Percentiles rank a stretch among this genome's conserved stretches.
Conservation (phyloP, 768 basidiomycete species). For the Podaxis pistillaris region DNA sequence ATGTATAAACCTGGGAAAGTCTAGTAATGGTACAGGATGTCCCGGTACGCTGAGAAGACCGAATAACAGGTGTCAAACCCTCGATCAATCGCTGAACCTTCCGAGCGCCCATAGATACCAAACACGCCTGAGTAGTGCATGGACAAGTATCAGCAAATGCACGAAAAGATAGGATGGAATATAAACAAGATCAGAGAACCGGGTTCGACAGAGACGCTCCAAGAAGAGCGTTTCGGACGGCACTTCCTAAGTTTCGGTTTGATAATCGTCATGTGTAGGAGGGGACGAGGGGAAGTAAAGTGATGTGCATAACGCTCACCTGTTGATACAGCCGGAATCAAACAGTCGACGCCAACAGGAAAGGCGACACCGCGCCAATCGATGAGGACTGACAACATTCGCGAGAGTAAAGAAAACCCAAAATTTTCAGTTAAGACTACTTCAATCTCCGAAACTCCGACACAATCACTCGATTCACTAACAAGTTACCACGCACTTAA, state of each 20-base stretch:
- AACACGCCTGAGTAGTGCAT: not conserved
- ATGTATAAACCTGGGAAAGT: not conserved
- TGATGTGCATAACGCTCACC: not conserved
- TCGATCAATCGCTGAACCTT: not conserved
- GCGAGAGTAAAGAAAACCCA: not conserved
- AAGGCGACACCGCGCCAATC: not conserved
- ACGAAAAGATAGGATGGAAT: conserved; percentile 12
- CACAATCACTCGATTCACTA: not conserved
- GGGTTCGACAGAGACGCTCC: conserved; percentile 43
- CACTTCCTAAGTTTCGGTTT: conserved; percentile 56
- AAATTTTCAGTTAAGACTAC: not conserved
- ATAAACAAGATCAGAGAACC: conserved; percentile 48
- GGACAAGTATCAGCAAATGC: conserved; percentile 17
- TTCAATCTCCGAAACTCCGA: conserved; percentile 11
- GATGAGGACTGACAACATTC: not conserved
- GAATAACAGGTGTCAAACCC: not conserved
- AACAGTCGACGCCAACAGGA: not conserved
- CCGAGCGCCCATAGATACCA: not conserved
- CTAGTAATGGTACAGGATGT: conserved; percentile 1
- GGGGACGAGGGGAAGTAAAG: not conserved
- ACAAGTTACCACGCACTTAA: too few species aligned
- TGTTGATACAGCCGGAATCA: not conserved
- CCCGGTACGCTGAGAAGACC: not conserved
- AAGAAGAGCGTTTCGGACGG: conserved; percentile 49
- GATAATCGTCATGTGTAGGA: conserved; percentile 39